phyloP scores from a whole-genome alignment of 495 filamentous ascomycete species.

The Pseudotulostoma volvatum region DNA sequence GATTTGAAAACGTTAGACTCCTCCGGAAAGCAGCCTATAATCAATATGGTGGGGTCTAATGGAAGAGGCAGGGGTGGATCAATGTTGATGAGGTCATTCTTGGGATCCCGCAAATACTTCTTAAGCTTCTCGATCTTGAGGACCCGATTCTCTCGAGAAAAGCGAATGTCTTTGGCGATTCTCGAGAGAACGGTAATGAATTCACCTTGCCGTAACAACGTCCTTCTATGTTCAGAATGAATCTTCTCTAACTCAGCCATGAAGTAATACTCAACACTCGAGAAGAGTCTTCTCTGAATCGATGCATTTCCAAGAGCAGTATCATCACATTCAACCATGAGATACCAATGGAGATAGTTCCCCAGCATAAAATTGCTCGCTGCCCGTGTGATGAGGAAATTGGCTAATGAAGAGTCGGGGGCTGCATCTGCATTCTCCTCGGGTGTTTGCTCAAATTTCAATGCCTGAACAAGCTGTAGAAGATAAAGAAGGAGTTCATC shows the following conservation, averaged over 20 bases:
- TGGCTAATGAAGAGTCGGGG: constrained; percentile 74
- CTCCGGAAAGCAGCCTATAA: constrained; percentile 66
- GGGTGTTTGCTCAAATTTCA: constrained; percentile 79
- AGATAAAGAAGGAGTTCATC: constrained; percentile 86
- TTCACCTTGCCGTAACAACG: constrained; percentile 74
- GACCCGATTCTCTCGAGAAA: constrained; percentile 56
- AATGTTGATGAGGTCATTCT: constrained; percentile 68
- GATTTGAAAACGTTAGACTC: constrained; percentile 92
- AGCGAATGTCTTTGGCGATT: constrained; percentile 78
- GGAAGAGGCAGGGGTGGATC: constrained; percentile 82
- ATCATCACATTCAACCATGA: constrained; percentile 94
- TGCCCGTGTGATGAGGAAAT: constrained; percentile 76
- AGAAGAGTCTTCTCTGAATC: constrained; percentile 67
- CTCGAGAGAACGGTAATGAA: constrained; percentile 73
- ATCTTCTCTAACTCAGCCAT: constrained; percentile 58
- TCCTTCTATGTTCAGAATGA: constrained; percentile 51
- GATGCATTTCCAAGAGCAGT: constrained; percentile 50
- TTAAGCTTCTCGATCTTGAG: constrained; percentile 72
- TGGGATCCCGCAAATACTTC: constrained; percentile 67
- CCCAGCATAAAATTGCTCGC: constrained; percentile 75
- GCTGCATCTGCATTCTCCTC: constrained; percentile 43
- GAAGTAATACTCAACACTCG: constrained; percentile 87
- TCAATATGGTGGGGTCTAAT: constrained; percentile 64
- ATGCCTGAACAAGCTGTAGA: constrained; percentile 84
- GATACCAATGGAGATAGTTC: constrained; percentile 94